phyloP scores from a whole-genome alignment of 441 rosid species.

The Pelargonium australe region DNA sequence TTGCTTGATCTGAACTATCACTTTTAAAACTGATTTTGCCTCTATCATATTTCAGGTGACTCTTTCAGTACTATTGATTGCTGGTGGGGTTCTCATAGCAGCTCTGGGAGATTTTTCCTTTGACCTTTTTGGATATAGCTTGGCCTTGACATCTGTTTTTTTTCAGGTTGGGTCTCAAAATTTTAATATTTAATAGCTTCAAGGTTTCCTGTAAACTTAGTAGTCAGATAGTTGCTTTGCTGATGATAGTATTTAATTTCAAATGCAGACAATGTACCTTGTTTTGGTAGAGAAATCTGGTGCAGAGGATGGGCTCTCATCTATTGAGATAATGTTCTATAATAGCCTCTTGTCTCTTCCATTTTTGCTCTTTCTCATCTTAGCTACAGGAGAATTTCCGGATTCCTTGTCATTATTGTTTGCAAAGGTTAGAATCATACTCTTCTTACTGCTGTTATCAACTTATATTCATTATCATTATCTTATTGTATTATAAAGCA shows the following conservation, averaged over 20 bases:
- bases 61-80: conserved; percentile 72
- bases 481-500: background rate
- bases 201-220: background rate
- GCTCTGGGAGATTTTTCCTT: conserved; percentile 92
- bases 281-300: conserved; percentile 92
- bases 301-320: conserved; percentile 92
- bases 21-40: background rate
- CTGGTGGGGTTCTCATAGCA: conserved; percentile 80
- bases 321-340: conserved; percentile 86
- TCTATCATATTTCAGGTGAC: conserved; percentile 50
- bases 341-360: conserved; percentile 93
- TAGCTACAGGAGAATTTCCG: conserved; percentile 83
- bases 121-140: conserved; percentile 72
- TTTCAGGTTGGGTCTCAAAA: conserved; percentile 58
- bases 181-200: conserved; percentile 1
- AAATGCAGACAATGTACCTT: conserved; percentile 90
- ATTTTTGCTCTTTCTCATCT: conserved; percentile 64
- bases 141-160: conserved; percentile 88
- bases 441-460: conserved; percentile 4
- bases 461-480: background rate
- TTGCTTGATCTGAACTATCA: too few species aligned
- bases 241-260: conserved; percentile 12
- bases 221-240: conserved; percentile 8
- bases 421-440: conserved; percentile 65
- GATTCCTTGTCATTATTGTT: conserved; percentile 55